Evolutionary conservation across 2,329 filamentous ascomycete genomes (phyloP).

Genomic region (Xylaria sp.): DNA sequence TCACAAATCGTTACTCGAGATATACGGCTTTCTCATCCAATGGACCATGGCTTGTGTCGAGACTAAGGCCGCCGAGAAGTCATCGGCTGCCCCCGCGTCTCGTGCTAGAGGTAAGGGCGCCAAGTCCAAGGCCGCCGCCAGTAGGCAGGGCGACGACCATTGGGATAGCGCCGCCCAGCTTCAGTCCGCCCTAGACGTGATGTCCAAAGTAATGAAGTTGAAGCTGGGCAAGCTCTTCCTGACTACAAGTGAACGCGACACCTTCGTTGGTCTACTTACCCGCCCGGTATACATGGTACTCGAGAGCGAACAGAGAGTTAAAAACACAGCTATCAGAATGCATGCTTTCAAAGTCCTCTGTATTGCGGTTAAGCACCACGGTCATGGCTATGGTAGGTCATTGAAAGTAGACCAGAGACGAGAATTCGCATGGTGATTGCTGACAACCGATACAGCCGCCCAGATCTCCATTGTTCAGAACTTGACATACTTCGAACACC

Average conservation of each 20-base stretch:
- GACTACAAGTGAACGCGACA: conserved; percentile 95
- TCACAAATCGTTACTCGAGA: conserved; percentile 91
- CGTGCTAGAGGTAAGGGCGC: conserved; percentile 80
- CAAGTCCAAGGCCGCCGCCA: conserved; percentile 75
- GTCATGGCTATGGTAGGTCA: conserved; percentile 86
- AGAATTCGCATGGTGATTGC: background rate
- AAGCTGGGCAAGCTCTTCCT: conserved; percentile 94
- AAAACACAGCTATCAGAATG: conserved; percentile 90
- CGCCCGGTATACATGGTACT: conserved; percentile 92
- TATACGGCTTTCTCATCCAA: conserved; percentile 92
- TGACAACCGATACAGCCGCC: conserved; percentile 69
- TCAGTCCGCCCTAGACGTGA: conserved; percentile 87
- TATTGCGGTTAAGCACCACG: conserved; percentile 96
- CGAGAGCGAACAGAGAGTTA: conserved; percentile 92
- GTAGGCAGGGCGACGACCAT: conserved; percentile 72
- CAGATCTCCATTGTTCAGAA: conserved; percentile 99
- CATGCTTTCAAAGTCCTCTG: conserved; percentile 97
- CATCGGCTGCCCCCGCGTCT: conserved; percentile 75
- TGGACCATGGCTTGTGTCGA: conserved; percentile 97
- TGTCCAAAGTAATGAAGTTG: conserved; percentile 95
- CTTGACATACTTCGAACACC: conserved; percentile 96
- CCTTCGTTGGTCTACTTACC: conserved; percentile 91
- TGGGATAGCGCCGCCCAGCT: conserved; percentile 94
- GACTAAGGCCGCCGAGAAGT: conserved; percentile 91
- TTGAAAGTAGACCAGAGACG: background rate